Evolutionary conservation across 139 green algal genomes (phyloP), one percentile per base, ranked within the genome.

Genomic region (Picochlorum sp.): DNA sequence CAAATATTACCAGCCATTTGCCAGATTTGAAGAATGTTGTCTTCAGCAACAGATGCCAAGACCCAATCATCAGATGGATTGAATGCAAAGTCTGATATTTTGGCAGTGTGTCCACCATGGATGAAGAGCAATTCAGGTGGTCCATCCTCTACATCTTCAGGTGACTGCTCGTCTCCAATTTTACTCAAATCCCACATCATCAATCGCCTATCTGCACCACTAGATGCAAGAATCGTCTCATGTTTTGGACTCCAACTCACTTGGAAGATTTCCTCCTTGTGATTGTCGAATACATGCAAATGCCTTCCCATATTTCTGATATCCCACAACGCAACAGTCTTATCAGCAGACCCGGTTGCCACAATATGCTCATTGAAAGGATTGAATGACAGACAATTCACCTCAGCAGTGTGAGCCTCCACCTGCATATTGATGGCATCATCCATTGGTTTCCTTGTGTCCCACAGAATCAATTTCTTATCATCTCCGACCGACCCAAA

Each of bases 341-440:
- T 93, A 77, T 98, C 94, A 1, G 94, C 92, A 4, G 81, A 91
- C 14, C 94, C 94, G 0, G 94, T 99, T 26, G 90, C 94, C 10
- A 99, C 77, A 8, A 99, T 75, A 71, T 84, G 92, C 54, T 97
- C 90, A 70, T 98, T 97, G 72, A 92, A 85, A 3, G 94, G 94
- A 79, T 98, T 99, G 86, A 99, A 99, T 2, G 88, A 81, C 44
- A 99, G 75, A 78, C 92, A 98, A 81, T 99, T 99, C 57, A 99
- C 86, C 77, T 98, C 93, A 7, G 89, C 91, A 24, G 70, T 67
- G 66, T 98, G 92, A 11, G 88, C 83, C 72, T 95, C 85, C 6
- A 83, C 74, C 11, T 62, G 8, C 54, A 54, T 41, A 4, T 66
- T 21, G 15, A 66, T 50, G 7, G 64, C 64, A n/a, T 47, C 62